phyloP scores from a whole-genome alignment of 2,329 filamentous ascomycete species.

The Dactylellina sp. region DNA sequence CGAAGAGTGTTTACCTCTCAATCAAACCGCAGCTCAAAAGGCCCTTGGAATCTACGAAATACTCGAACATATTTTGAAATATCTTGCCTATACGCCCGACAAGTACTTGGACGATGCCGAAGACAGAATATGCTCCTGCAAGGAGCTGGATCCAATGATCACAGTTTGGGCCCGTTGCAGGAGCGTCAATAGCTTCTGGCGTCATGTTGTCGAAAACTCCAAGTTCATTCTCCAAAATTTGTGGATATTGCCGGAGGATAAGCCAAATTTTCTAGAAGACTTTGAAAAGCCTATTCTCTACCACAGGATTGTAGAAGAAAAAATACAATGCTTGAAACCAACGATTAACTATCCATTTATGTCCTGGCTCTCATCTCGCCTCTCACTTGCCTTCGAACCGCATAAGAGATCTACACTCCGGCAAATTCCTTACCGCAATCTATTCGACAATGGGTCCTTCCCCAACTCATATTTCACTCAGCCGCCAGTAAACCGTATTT shows the following conservation, averaged over 20 bases:
- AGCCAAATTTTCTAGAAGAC: neutral
- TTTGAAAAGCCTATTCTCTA: neutral
- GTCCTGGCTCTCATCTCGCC: neutral
- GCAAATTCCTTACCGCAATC: neutral
- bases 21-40: neutral
- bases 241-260: neutral
- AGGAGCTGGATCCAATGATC: conserved; percentile 2
- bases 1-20: no score
- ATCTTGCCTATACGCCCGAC: neutral
- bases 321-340: no score
- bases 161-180: neutral
- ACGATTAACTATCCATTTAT: conserved; percentile 9
- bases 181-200: conserved; percentile 3
- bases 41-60: conserved; percentile 7
- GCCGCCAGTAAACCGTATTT: neutral
- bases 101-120: neutral
- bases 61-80: neutral
- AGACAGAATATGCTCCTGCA: neutral
- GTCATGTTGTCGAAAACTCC: neutral
- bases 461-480: conserved; percentile 7
- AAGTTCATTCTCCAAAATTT: neutral
- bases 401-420: neutral
- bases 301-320: no score
- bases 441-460: neutral
- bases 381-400: neutral